These are phyloP conservation scores for Mucor racemosus DNA, from an alignment of 371 early-diverging fungal species.

Conservation along the genomic window DNA sequence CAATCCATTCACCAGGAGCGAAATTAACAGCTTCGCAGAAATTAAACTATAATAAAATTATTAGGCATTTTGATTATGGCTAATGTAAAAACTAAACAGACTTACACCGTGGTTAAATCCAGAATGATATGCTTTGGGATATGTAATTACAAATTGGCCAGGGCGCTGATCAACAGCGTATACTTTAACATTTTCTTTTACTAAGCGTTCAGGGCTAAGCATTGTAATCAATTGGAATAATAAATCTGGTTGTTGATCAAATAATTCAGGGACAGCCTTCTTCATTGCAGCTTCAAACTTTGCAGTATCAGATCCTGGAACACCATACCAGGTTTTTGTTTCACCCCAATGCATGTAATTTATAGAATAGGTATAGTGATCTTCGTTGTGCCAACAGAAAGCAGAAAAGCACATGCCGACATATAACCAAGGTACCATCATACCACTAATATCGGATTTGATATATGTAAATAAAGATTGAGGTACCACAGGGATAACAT, in stretches of 20 bases:
- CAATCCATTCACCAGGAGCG: slow-evolving; percentile 91
- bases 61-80: too few relatives aligned
- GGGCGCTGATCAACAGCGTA: slow-evolving; percentile 88
- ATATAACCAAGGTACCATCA: slow-evolving; percentile 98
- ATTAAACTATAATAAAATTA: slow-evolving; percentile 66
- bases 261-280: slow-evolving; percentile 84
- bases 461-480: slow-evolving; percentile 88
- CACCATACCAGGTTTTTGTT: slow-evolving; percentile 97
- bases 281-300: slow-evolving; percentile 88
- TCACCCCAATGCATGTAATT: slow-evolving; percentile 97
- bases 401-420: slow-evolving; percentile 96
- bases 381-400: slow-evolving; percentile 98
- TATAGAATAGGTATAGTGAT: slow-evolving; percentile 94
- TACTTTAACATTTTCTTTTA: slow-evolving; percentile 77
- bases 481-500: slow-evolving; percentile 80
- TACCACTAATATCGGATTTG: slow-evolving; percentile 89
- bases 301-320: slow-evolving; percentile 84
- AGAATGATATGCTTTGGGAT: slow-evolving; percentile 94
- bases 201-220: slow-evolving; percentile 81
- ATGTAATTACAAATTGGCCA: slow-evolving; percentile 94
- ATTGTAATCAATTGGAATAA: slow-evolving; percentile 92
- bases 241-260: slow-evolving; percentile 90
- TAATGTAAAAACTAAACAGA: neutral
- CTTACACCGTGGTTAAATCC: slow-evolving; percentile 96
- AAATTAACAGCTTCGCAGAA: slow-evolving; percentile 97